Conservation (phyloP, 2,329 filamentous ascomycete species). For the Cordyceps cateniannulata region DNA sequence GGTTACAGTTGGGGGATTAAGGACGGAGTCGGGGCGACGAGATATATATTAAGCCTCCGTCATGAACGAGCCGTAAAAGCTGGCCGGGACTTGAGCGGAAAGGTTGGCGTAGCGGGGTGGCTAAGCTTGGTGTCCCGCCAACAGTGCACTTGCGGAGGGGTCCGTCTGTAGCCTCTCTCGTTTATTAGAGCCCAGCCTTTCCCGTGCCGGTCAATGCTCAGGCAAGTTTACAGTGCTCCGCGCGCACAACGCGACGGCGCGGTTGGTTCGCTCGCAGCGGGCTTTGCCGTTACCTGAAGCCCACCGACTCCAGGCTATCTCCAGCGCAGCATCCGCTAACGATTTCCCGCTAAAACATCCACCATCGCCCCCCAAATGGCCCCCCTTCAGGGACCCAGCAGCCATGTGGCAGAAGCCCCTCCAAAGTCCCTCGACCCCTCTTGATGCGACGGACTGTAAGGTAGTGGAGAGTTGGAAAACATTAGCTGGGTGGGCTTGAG, state of each 20-base stretch:
- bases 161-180: too few relatives aligned
- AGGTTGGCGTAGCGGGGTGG: not conserved
- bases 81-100: not conserved
- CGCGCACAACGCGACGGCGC: constrained; percentile 4
- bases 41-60: not conserved
- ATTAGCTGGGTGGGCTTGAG: too few relatives aligned
- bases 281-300: not conserved
- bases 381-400: too few relatives aligned
- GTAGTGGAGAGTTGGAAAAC: too few relatives aligned
- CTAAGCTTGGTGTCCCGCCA: too few relatives aligned
- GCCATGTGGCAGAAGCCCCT: not conserved
- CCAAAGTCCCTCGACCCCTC: not conserved
- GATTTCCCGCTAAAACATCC: not conserved
- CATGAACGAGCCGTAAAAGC: not conserved
- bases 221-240: not conserved
- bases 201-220: too few relatives aligned
- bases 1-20: not conserved
- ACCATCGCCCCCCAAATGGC: not conserved
- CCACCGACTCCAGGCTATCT: not conserved
- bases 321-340: not conserved
- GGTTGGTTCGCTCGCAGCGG: not conserved
- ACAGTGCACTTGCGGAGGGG: too few relatives aligned
- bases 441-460: not conserved
- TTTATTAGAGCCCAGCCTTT: not conserved
- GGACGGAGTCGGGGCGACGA: not conserved